phyloP scores from a whole-genome alignment of 306 rosid genomes.

The Cicer pinnatifidum region DNA sequence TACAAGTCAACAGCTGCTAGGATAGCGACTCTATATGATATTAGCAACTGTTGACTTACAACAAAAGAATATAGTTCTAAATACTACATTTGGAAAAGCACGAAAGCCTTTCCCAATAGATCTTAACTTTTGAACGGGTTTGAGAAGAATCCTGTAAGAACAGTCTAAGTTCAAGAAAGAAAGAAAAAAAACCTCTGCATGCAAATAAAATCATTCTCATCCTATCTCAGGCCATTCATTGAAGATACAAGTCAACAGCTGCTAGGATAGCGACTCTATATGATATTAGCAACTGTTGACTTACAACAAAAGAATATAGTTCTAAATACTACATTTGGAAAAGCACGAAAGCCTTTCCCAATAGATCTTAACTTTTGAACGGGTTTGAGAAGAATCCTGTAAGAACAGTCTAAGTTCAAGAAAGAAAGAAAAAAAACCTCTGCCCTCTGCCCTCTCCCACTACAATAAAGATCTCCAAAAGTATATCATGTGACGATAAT shows the following conservation, averaged over 20 bases:
- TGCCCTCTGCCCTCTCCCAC: constrained; percentile 54
- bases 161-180: constrained; percentile 45
- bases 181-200: too few relatives aligned
- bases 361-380: constrained; percentile 40
- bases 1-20: constrained; percentile 35
- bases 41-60: constrained; percentile 56
- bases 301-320: constrained; percentile 63
- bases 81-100: constrained; percentile 62
- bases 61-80: constrained; percentile 65
- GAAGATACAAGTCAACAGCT: constrained; percentile 43
- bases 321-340: constrained; percentile 65
- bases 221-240: constrained; percentile 43
- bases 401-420: constrained; percentile 48
- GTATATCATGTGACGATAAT: constrained; percentile 49
- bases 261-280: constrained; percentile 31
- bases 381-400: constrained; percentile 55
- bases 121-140: constrained; percentile 40
- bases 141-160: constrained; percentile 55
- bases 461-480: constrained; percentile 48
- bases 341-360: constrained; percentile 54
- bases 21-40: constrained; percentile 32
- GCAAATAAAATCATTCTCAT: constrained; percentile 43
- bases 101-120: constrained; percentile 52
- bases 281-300: constrained; percentile 50
- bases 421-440: constrained; percentile 31